Evolutionary conservation across 2,329 filamentous ascomycete species (phyloP).

Genomic region (Fusarium sacchari): DNA sequence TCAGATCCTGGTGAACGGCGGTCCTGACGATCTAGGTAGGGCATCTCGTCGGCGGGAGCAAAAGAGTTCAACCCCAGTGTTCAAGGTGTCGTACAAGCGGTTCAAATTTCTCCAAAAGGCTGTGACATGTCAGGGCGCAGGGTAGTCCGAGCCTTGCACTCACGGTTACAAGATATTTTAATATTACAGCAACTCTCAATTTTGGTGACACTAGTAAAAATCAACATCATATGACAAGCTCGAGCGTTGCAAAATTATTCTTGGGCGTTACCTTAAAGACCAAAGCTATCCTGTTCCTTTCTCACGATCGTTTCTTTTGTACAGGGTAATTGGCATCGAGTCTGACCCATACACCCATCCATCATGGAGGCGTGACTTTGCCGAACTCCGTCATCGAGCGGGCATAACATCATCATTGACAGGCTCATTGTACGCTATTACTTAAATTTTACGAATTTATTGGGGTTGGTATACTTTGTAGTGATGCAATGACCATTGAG

Average conservation of each 20-base stretch:
- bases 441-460: background rate
- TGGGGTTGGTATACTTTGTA: background rate
- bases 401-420: background rate
- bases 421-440: background rate
- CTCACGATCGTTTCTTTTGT: background rate
- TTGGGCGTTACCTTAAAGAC: background rate
- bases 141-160: background rate
- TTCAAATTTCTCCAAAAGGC: background rate
- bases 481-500: background rate
- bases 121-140: background rate
- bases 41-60: background rate
- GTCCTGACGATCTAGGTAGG: slow-evolving; percentile 2
- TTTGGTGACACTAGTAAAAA: background rate
- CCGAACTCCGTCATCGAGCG: background rate
- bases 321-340: background rate
- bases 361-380: background rate
- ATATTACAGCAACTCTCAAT: background rate
- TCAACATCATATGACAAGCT: background rate
- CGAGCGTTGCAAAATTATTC: background rate
- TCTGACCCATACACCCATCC: background rate
- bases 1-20: background rate
- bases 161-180: background rate
- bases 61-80: background rate
- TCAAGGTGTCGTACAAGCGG: background rate
- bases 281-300: background rate